Percentiles rank a stretch among this genome's conserved stretches.
Evolutionary conservation across 371 early-diverging fungal genomes (phyloP).

Genomic region (Caulochytrium protostelioides): DNA sequence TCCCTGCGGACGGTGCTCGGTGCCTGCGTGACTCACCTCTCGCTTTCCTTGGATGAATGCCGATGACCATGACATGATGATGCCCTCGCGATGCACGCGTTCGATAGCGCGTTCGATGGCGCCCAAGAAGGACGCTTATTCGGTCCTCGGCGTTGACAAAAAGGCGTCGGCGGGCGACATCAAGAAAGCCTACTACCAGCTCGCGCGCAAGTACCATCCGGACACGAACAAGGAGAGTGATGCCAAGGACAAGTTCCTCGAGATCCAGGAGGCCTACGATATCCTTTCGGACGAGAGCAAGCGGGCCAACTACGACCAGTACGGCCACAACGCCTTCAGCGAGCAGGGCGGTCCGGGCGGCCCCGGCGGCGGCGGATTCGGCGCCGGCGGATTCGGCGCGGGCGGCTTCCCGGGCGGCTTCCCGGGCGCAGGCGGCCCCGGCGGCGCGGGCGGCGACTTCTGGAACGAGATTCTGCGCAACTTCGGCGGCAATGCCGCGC

Average conservation of each 20-base stretch:
- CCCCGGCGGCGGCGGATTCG: constrained; percentile 26
- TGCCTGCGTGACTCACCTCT: no score
- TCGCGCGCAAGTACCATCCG: constrained; percentile 87
- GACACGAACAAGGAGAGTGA: constrained; percentile 74
- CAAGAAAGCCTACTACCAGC: constrained; percentile 81
- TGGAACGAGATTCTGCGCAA: no score
- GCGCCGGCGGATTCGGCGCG: constrained; percentile 38
- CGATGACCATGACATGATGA: no score
- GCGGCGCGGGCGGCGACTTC: constrained; percentile 17
- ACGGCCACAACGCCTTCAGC: constrained; percentile 36
- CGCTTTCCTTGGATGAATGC: no score
- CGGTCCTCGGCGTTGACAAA: constrained; percentile 54
- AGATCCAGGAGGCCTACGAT: constrained; percentile 90
- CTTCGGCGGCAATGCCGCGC: no score
- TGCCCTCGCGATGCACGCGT: no score
- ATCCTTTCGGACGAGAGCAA: constrained; percentile 75
- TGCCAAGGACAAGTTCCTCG: constrained; percentile 81
- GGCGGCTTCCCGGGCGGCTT: constrained; percentile 18
- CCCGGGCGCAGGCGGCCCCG: constrained; percentile 17
- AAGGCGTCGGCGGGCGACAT: constrained; percentile 58
- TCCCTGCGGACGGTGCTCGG: no score
- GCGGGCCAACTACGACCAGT: constrained; percentile 70
- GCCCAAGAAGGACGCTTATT: constrained; percentile 52
- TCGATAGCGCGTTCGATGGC: no score
- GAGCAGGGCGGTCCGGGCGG: constrained; percentile 1